phyloP scores from a whole-genome alignment of 768 basidiomycete genomes.

The Ephemerocybe angulata region DNA sequence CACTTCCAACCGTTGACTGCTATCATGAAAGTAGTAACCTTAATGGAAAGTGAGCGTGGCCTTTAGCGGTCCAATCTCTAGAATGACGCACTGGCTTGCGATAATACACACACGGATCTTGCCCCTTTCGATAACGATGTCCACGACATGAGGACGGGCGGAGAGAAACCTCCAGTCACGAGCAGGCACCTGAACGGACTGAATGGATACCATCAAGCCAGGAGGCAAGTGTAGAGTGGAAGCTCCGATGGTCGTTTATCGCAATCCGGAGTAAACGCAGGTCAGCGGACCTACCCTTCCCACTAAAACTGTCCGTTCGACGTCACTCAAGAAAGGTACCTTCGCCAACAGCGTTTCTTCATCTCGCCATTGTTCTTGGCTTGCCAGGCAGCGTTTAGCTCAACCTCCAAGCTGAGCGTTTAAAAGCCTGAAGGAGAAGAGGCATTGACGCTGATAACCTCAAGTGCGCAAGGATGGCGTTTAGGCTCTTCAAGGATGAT shows the following conservation, averaged over 20 bases:
- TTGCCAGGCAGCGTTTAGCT: not conserved
- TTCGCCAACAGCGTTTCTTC: not conserved
- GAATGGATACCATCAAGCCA: conserved; percentile 5
- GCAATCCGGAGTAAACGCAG: conserved; percentile 2
- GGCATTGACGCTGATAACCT: not conserved
- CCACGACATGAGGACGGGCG: conserved; percentile 6
- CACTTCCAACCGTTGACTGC: conserved; percentile 3
- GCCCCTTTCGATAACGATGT: conserved; percentile 7
- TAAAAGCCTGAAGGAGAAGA: not conserved
- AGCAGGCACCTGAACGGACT: conserved; percentile 5
- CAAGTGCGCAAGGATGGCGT: not conserved
- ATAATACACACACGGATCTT: conserved; percentile 10
- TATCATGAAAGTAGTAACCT: conserved; percentile 9
- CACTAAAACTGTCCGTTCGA: not conserved
- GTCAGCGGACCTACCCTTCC: not conserved
- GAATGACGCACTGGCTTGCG: conserved; percentile 10
- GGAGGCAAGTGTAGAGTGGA: conserved; percentile 1
- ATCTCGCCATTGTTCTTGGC: not conserved
- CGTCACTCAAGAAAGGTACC: not conserved
- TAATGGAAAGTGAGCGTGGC: conserved; percentile 6
- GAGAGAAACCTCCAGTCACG: conserved; percentile 1
- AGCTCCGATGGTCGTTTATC: conserved; percentile 9
- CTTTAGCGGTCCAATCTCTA: conserved; percentile 7
- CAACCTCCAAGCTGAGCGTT: not conserved
- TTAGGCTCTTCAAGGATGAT: not conserved